Evolutionary conservation across 495 filamentous ascomycete genomes (phyloP), one percentile per base, ranked within the genome.

Genomic region (Xylaria flabelliformis): DNA sequence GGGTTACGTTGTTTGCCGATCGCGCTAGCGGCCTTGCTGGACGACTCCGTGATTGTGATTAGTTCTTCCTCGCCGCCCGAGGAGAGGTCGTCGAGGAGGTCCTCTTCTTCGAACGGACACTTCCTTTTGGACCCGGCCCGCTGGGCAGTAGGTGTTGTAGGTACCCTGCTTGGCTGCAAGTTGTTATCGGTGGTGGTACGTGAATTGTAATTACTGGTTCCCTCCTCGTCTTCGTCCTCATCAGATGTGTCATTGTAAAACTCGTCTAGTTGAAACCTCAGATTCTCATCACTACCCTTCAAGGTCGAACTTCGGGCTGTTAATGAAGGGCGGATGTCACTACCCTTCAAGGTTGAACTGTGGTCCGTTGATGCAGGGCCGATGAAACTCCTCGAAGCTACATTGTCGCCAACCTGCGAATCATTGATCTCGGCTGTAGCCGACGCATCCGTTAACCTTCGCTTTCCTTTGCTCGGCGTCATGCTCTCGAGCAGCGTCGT

Each of bases 381-480:
- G 19, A 39, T 8, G 12, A 6, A 15, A 36, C 36, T 58, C n/a
- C 34, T 41, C 5, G 55, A 75, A 61, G 34, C 71, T 12, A 2
- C 53, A n/a, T 34, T 32, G 32, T 4, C 21, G 9, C 29, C 32
- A 41, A 39, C 50, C 36, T 19, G 34, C 26, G 50, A 19, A 32
- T 68, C 67, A 70, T 77, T 34, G 74, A 76, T 32, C 65, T 73
- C 55, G 26, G 56, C 70, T 32, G 69, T 26, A 17, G 69, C 56
- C 15, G 74, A 71, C 64, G 59, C 63, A 66, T 65, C 67, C 4
- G 36, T 15, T 59, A 21, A 29, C 6, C 58, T 67, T 41, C 50
- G 34, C 65, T 73, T 87, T 77, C 50, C 77, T 73, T 64, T 80
- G 34, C 69, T 59, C 51, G 74, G 74, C 29, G 72, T 77, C 36